Percentiles rank a stretch among this genome's conserved stretches.
Evolutionary conservation across 352 stramenopile genomes (phyloP).

Genomic region (Phytophthora brassicae): DNA sequence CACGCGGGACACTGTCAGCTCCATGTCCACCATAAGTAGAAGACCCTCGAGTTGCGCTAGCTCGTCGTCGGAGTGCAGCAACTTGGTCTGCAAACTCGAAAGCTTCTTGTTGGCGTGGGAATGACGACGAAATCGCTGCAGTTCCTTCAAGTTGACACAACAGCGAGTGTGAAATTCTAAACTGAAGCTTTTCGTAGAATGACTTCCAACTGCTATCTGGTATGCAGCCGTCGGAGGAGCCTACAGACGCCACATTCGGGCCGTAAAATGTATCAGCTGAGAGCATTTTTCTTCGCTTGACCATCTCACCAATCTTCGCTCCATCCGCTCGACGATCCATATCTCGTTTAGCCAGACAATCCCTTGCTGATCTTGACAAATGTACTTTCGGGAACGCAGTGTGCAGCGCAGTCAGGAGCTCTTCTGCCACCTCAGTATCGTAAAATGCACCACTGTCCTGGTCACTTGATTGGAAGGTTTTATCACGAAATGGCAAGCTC

Average conservation of each 20-base stretch:
- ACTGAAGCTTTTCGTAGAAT: constrained; percentile 81
- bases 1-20: constrained; percentile 30
- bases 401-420: constrained; percentile 49
- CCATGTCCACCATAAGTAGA: background rate
- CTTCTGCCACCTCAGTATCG: constrained; percentile 31
- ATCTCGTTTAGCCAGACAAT: constrained; percentile 34
- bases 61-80: constrained; percentile 35
- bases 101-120: constrained; percentile 76
- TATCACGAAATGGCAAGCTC: background rate
- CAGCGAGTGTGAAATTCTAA: constrained; percentile 69
- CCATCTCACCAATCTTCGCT: constrained; percentile 14
- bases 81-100: constrained; percentile 81
- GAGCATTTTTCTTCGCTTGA: constrained; percentile 37
- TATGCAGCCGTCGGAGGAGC: background rate
- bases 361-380: constrained; percentile 38
- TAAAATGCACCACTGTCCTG: constrained; percentile 17
- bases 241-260: background rate
- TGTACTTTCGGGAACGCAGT: constrained; percentile 46
- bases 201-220: constrained; percentile 30
- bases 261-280: constrained; percentile 43
- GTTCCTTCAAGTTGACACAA: constrained; percentile 81
- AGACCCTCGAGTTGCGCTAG: constrained; percentile 5
- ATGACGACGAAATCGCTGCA: constrained; percentile 57
- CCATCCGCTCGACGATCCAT: background rate
- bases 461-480: background rate